Evolutionary conservation across 1,284 basidiomycete genomes (phyloP), one percentile per base, ranked within the genome.

Genomic region (Apiotrichum gracile): DNA sequence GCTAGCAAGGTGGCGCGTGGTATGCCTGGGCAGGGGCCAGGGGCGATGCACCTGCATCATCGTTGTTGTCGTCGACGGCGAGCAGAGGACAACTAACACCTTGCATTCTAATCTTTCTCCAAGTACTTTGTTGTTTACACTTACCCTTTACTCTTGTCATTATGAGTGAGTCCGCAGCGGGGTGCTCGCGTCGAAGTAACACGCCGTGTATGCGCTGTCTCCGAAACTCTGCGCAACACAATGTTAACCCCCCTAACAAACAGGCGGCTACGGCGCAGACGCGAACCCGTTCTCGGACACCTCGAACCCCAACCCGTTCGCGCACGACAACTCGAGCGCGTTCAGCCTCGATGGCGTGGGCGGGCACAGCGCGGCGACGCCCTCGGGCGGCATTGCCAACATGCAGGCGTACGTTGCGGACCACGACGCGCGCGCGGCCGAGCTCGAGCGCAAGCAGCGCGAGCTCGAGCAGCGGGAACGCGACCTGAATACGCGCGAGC

Each of bases 231-330:
- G n/a, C n/a, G n/a, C n/a, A n/a, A n/a, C n/a, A n/a, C 34, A 38
- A 19, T 12, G 9, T 9, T 19, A 19, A 17, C 27, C 10, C 17
- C 26, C 1, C 12, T 40, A 34, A 40, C 14, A 55, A 63, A 50
- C 57, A 47, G 46, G 46, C 34, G 33, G 33, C 17, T 47, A 47
- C 46, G 33, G 46, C 34, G 46, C 46, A 26, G 66, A 68, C 48
- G 61, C 66, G 19, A 69, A 72, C 58, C 71, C 71, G 12, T 72
- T 71, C 60, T 50, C 52, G 40, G 58, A 62, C 54, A 31, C 10
- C 31, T 38, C 54, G 25, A 22, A 12, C 44, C 52, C 54, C 25
- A 70, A 71, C 57, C 70, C 69, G 16, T 73, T 71, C 54, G 51
- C 57, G 25, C 60, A 68, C 31, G 52, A 57, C 39, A 72, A 71